These are phyloP conservation scores for Cladobotryum protrusum DNA, from an alignment of 2,329 filamentous ascomycete genomes.

Conservation along the genomic window DNA sequence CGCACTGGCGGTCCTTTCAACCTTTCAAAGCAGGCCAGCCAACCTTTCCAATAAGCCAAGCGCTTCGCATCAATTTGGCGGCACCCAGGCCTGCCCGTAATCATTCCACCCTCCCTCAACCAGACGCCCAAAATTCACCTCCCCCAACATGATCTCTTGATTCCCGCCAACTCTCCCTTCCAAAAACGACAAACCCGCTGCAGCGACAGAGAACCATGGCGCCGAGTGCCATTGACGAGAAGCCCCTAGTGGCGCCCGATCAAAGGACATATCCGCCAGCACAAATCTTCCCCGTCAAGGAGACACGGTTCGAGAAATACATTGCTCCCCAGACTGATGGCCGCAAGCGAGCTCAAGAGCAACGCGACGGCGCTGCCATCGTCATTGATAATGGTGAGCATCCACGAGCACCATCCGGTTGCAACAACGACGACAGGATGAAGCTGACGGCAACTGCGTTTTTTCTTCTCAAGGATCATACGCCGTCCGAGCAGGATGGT, in stretches of 20 bases:
- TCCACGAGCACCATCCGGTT: neutral
- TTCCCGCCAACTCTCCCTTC: conserved; percentile 2
- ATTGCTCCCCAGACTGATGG: conserved; percentile 56
- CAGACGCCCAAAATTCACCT: neutral
- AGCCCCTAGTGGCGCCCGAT: conserved; percentile 29
- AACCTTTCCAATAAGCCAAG: conserved; percentile 14
- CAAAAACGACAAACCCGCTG: conserved; percentile 1
- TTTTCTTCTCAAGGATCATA: conserved; percentile 63
- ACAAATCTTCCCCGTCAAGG: conserved; percentile 55
- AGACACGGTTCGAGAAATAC: conserved; percentile 54
- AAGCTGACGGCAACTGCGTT: too few species aligned
- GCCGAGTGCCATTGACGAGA: conserved; percentile 46
- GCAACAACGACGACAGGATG: neutral
- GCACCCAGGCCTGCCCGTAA: conserved; percentile 11
- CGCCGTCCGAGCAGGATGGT: conserved; percentile 88
- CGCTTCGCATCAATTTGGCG: conserved; percentile 21
- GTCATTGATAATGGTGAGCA: conserved; percentile 91
- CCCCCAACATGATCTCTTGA: conserved; percentile 7
- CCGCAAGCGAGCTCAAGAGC: conserved; percentile 59
- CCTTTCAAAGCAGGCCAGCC: conserved; percentile 17
- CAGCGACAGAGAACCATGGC: conserved; percentile 34
- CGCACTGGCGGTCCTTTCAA: conserved; percentile 19
- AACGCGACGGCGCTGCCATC: conserved; percentile 63
- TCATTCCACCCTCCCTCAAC: neutral
- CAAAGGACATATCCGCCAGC: conserved; percentile 45